Conservation (phyloP, 2,329 filamentous ascomycete species). For the Cladophialophora immunda region DNA sequence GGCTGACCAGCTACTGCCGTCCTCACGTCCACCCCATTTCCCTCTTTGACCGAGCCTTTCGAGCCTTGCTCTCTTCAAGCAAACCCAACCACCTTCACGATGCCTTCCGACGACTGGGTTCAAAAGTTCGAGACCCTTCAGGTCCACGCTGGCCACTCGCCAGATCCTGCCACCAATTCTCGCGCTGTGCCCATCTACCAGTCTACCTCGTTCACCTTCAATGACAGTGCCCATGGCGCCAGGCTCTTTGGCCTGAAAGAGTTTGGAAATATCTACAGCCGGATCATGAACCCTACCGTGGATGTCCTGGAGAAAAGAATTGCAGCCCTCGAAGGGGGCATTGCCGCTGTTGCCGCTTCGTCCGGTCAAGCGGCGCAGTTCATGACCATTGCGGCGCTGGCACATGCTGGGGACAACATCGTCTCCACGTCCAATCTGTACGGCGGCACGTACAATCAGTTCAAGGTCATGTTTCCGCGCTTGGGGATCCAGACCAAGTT, state of each 20-base stretch:
- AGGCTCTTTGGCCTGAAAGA: conserved; percentile 96
- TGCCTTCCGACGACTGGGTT: conserved; percentile 48
- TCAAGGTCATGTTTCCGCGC: conserved; percentile 84
- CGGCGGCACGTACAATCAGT: conserved; percentile 92
- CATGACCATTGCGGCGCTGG: conserved; percentile 80
- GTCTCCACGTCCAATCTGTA: conserved; percentile 86
- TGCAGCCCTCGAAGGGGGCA: conserved; percentile 74
- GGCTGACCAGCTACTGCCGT: background rate
- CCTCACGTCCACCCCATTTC: too few relatives aligned
- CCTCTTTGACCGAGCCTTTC: background rate
- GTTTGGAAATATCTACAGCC: conserved; percentile 96
- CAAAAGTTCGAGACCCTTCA: conserved; percentile 82
- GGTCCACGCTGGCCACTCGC: conserved; percentile 82
- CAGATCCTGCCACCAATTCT: conserved; percentile 82
- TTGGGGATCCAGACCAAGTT: conserved; percentile 86
- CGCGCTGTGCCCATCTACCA: conserved; percentile 96
- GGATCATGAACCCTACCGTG: conserved; percentile 94
- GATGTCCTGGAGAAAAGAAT: conserved; percentile 88
- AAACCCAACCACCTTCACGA: conserved; percentile 34
- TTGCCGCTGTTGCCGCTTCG: conserved; percentile 65
- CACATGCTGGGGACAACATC: conserved; percentile 86
- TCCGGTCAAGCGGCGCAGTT: conserved; percentile 90
- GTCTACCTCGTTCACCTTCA: conserved; percentile 90
- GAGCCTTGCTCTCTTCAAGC: background rate
- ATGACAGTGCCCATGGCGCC: conserved; percentile 95